phyloP scores from a whole-genome alignment of 164 flowering plant species.

The Taxillus chinensis region DNA sequence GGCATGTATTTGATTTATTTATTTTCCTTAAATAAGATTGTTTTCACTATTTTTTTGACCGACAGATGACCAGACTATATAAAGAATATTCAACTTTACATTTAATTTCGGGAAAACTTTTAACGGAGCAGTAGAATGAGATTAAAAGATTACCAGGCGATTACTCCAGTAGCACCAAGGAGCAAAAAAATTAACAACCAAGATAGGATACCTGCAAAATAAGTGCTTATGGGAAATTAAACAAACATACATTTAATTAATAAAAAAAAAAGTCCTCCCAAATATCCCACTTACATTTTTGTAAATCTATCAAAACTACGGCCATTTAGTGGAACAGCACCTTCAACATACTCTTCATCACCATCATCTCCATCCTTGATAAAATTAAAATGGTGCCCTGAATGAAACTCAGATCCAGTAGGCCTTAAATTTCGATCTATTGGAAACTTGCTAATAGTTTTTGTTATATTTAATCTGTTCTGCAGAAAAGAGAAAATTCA shows the following conservation, averaged over 20 bases:
- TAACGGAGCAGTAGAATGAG: neutral
- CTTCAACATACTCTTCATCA: constrained; percentile 72
- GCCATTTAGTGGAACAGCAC: constrained; percentile 40
- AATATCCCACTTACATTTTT: constrained; percentile 52
- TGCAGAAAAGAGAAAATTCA: constrained; percentile 27
- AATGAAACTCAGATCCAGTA: constrained; percentile 76
- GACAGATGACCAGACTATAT: no score
- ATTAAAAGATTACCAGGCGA: constrained; percentile 50
- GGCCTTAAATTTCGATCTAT: constrained; percentile 59
- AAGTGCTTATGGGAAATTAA: no score
- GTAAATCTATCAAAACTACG: constrained; percentile 54
- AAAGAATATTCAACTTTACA: neutral
- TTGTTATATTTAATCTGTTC: constrained; percentile 96
- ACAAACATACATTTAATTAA: no score
- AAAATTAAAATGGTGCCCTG: constrained; percentile 37
- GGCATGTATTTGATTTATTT: no score
- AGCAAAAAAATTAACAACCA: constrained; percentile 91
- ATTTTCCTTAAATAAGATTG: no score
- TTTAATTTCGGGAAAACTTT: no score
- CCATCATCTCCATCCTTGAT: constrained; percentile 77
- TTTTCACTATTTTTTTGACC: no score
- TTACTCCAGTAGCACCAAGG: constrained; percentile 96
- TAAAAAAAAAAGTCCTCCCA: no score
- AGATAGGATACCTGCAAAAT: constrained; percentile 53
- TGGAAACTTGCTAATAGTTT: constrained; percentile 76